Evolutionary conservation across 148 eudicot species (phyloP).

Genomic region (Spergularia bocconei): DNA sequence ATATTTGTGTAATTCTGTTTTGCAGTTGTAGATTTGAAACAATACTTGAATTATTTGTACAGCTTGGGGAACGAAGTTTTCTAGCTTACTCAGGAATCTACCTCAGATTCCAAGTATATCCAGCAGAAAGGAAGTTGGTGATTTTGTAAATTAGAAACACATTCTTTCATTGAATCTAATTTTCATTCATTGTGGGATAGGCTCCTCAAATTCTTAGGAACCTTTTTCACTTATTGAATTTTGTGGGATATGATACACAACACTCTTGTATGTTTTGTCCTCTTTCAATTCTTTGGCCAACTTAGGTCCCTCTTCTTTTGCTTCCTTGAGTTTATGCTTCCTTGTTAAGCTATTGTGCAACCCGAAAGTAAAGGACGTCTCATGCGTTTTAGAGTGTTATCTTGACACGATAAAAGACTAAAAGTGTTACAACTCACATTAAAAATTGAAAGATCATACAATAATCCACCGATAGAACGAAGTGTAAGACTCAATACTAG

Average conservation of each 20-base stretch:
- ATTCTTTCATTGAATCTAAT: slow-evolving; percentile 22
- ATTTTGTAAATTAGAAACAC: slow-evolving; percentile 23
- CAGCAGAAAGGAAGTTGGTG: slow-evolving; percentile 13
- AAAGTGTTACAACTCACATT: background rate
- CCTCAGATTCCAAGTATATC: slow-evolving; percentile 19
- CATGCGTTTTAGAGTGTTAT: too few species aligned
- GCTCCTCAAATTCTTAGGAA: background rate
- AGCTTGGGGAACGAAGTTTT: slow-evolving; percentile 32
- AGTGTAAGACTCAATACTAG: too few species aligned
- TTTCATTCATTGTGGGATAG: background rate
- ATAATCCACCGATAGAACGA: background rate
- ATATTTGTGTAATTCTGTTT: background rate
- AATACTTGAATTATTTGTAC: slow-evolving; percentile 3
- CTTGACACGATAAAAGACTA: background rate
- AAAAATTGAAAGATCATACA: background rate
- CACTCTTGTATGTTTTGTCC: background rate
- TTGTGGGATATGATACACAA: slow-evolving; percentile 5
- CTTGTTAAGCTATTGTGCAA: too few species aligned
- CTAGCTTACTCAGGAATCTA: slow-evolving; percentile 23
- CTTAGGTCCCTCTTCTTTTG: too few species aligned
- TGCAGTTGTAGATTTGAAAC: slow-evolving; percentile 27
- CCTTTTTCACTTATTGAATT: slow-evolving; percentile 1
- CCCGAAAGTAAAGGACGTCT: too few species aligned
- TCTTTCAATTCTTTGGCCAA: background rate
- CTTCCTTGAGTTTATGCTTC: too few species aligned